These are phyloP conservation scores for Daldinia vernicosa DNA, from an alignment of 495 filamentous ascomycete genomes.

Conservation along the genomic window DNA sequence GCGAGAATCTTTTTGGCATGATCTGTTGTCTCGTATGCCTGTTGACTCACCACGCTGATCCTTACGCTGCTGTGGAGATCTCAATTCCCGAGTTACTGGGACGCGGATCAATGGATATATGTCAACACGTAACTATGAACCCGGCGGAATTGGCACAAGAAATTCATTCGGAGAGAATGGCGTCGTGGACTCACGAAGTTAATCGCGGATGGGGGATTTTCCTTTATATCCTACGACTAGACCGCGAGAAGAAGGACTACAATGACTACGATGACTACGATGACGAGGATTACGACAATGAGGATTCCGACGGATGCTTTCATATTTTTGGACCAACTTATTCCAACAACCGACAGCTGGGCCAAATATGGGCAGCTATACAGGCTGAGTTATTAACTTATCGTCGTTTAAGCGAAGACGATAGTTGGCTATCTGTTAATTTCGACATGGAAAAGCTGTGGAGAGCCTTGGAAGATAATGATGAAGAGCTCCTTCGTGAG, in stretches of 20 bases:
- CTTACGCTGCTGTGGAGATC: neutral
- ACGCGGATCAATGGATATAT: neutral
- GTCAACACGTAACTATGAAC: neutral
- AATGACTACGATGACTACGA: too few species aligned
- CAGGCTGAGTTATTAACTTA: neutral
- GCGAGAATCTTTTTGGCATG: neutral
- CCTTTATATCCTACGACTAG: neutral
- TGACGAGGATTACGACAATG: neutral
- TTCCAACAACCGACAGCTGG: neutral
- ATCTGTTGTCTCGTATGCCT: neutral
- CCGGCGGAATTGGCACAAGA: neutral
- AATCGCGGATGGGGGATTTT: neutral
- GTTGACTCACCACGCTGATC: neutral
- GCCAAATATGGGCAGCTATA: neutral
- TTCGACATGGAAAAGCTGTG: neutral
- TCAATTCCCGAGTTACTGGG: neutral
- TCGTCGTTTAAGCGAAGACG: neutral
- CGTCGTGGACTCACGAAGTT: neutral
- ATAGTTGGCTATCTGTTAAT: neutral
- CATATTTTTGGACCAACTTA: neutral
- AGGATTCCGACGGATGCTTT: neutral
- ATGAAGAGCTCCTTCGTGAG: neutral
- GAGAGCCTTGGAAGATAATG: neutral
- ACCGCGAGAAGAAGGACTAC: neutral
- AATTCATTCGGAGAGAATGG: rapidly evolving